phyloP scores from a whole-genome alignment of 2,329 filamentous ascomycete species.

The Penicillium sp. region DNA sequence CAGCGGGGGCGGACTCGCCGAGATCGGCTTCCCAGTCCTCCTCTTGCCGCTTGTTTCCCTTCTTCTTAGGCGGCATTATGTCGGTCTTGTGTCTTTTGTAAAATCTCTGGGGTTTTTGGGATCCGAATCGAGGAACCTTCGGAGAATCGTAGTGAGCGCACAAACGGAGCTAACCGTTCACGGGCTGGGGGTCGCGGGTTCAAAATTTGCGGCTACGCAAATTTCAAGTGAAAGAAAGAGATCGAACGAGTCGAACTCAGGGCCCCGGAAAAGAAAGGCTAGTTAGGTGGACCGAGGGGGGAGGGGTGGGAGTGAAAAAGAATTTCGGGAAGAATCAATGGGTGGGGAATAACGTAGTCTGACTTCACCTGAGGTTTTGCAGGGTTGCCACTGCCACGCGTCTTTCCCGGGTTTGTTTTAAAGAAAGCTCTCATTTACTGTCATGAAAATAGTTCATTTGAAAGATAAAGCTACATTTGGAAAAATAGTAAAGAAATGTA shows the following conservation, averaged over 20 bases:
- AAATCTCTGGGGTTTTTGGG: not conserved
- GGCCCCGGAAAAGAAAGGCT: conserved; percentile 24
- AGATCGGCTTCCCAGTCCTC: conserved; percentile 96
- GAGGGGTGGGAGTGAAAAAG: conserved; percentile 20
- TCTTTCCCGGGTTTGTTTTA: not conserved
- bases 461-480: no score
- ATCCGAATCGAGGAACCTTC: conserved; percentile 18
- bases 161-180: conserved; percentile 31
- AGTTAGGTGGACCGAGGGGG: conserved; percentile 17
- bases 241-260: conserved; percentile 5
- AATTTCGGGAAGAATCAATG: conserved; percentile 28
- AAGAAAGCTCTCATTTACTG: no score
- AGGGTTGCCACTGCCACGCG: conserved; percentile 10
- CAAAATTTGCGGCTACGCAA: conserved; percentile 5
- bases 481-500: no score
- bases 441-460: no score
- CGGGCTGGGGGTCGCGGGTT: conserved; percentile 5
- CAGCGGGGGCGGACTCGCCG: conserved; percentile 65
- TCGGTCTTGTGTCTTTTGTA: conserved; percentile 3
- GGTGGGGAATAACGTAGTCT: conserved; percentile 22
- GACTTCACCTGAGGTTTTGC: conserved; percentile 15
- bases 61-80: conserved; percentile 90
- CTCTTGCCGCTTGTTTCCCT: conserved; percentile 78
- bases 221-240: conserved; percentile 6
- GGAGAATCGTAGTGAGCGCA: conserved; percentile 21